Percentiles rank a stretch among this genome's conserved stretches.
These are phyloP conservation scores for Trichoderma cornu-damae DNA, from an alignment of 2,329 filamentous ascomycete genomes.

Conservation along the genomic window DNA sequence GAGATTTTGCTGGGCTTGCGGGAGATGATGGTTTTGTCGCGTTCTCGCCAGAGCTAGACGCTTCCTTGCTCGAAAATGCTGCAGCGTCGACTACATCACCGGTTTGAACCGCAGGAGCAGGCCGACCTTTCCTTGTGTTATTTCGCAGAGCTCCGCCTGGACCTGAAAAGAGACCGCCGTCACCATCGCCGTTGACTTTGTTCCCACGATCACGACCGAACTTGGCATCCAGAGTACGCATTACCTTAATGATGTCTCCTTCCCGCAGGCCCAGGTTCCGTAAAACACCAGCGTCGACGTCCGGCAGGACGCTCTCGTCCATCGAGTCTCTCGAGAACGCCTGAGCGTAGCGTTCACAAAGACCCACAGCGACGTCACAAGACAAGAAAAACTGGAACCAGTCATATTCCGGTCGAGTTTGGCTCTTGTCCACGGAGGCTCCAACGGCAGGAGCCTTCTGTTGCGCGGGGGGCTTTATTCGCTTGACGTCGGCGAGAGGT, in stretches of 20 bases:
- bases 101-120: slow-evolving; percentile 78
- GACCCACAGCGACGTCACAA: slow-evolving; percentile 84
- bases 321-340: slow-evolving; percentile 89
- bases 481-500: slow-evolving; percentile 78
- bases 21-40: slow-evolving; percentile 24
- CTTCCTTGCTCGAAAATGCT: slow-evolving; percentile 64
- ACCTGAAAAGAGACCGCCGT: slow-evolving; percentile 77
- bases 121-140: slow-evolving; percentile 88
- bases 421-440: slow-evolving; percentile 55
- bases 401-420: slow-evolving; percentile 71
- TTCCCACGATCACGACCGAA: slow-evolving; percentile 54
- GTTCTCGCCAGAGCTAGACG: slow-evolving; percentile 22
- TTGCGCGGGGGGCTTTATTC: slow-evolving; percentile 37
- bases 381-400: slow-evolving; percentile 99
- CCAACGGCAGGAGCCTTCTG: slow-evolving; percentile 43
- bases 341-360: slow-evolving; percentile 90
- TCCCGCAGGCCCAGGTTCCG: slow-evolving; percentile 90
- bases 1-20: slow-evolving; percentile 27
- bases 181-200: slow-evolving; percentile 55
- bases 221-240: slow-evolving; percentile 79
- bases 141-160: slow-evolving; percentile 87
- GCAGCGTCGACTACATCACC: slow-evolving; percentile 84
- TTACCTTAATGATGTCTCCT: slow-evolving; percentile 93
- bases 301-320: slow-evolving; percentile 87
- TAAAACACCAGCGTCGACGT: slow-evolving; percentile 77